phyloP scores from a whole-genome alignment of 495 filamentous ascomycete species.

The Xylaria bambusicola region DNA sequence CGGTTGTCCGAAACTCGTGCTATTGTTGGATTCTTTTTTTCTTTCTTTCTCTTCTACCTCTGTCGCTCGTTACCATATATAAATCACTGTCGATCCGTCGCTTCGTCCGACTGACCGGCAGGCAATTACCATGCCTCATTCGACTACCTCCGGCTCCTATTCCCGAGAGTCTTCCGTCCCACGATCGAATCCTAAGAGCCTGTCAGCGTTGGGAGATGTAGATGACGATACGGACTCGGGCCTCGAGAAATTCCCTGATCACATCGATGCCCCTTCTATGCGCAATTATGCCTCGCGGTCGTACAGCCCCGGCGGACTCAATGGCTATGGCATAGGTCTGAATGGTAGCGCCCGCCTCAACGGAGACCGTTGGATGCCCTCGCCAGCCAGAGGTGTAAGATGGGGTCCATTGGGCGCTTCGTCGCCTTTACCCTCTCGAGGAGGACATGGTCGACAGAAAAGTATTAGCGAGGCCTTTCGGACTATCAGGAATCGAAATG shows the following conservation, averaged over 20 bases:
- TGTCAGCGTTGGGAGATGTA: constrained; percentile 26
- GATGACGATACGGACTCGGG: constrained; percentile 37
- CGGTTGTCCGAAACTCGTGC: constrained; percentile 2
- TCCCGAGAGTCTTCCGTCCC: constrained; percentile 33
- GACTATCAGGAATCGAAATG: constrained; percentile 73
- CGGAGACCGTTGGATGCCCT: constrained; percentile 54
- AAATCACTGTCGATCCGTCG: constrained; percentile 19
- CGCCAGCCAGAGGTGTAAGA: constrained; percentile 45
- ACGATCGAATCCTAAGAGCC: constrained; percentile 35
- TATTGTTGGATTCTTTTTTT: constrained; percentile 7
- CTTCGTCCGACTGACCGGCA: constrained; percentile 25
- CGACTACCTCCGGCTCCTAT: constrained; percentile 35
- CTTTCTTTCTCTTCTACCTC: constrained; percentile 18
- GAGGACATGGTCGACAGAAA: constrained; percentile 69
- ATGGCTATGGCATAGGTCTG: constrained; percentile 36
- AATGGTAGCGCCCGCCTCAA: constrained; percentile 34
- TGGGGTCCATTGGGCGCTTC: constrained; percentile 41
- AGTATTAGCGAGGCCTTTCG: constrained; percentile 84
- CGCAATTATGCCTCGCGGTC: constrained; percentile 33
- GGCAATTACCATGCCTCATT: constrained; percentile 41
- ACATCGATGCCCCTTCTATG: constrained; percentile 42
- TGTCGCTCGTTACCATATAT: constrained; percentile 31
- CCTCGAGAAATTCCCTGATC: constrained; percentile 59
- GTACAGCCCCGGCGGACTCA: constrained; percentile 38
- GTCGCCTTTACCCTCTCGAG: constrained; percentile 35